These are phyloP conservation scores for Globisporangium paddicum DNA, from an alignment of 352 stramenopile species.

Conservation along the genomic window DNA sequence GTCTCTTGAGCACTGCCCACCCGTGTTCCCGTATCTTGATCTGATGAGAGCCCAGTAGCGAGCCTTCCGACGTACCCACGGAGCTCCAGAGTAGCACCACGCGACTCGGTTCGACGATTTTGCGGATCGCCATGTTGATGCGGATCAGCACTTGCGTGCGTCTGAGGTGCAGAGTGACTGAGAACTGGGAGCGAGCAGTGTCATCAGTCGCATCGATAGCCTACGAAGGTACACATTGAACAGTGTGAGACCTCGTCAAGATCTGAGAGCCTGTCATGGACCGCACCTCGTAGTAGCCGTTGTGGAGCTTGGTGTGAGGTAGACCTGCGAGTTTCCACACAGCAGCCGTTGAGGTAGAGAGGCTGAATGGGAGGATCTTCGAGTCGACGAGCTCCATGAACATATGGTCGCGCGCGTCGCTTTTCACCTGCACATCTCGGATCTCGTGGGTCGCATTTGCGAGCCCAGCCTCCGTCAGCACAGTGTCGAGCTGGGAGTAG, in stretches of 20 bases:
- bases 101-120: background rate
- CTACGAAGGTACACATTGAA: background rate
- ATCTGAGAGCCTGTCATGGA: background rate
- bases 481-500: constrained; percentile 1
- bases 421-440: background rate
- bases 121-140: background rate
- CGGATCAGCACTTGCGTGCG: background rate
- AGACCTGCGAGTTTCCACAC: constrained; percentile 19
- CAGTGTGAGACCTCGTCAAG: background rate
- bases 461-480: background rate
- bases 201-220: constrained; percentile 1
- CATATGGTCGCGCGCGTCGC: constrained; percentile 4
- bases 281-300: constrained; percentile 1
- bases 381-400: constrained; percentile 36
- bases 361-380: constrained; percentile 40
- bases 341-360: constrained; percentile 28
- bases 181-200: background rate
- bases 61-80: background rate
- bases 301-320: background rate
- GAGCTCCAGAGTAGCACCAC: constrained; percentile 4
- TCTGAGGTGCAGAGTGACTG: background rate
- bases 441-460: background rate
- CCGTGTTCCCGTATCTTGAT: constrained; percentile 1
- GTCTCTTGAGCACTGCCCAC: background rate
- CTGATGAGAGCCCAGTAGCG: background rate